A percentile compares a stretch with the other conserved stretches of the same genome.
phyloP scores from a whole-genome alignment of 805 yeast species.

The Brettanomyces anomalus region DNA sequence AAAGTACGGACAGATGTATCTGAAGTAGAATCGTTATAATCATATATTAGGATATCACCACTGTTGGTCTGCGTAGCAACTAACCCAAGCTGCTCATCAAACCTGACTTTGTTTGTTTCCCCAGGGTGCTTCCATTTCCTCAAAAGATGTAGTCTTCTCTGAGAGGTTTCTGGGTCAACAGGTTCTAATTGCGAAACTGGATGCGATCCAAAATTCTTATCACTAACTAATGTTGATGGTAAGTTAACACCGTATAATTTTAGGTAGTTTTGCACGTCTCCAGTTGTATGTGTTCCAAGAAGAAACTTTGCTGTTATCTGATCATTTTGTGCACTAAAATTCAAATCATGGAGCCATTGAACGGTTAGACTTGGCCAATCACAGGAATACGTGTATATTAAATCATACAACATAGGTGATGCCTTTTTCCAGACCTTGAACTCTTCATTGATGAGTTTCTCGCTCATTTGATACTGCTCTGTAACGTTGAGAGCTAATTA shows the following conservation, averaged over 20 bases:
- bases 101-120: slow-evolving; percentile 55
- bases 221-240: slow-evolving; percentile 42
- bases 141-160: slow-evolving; percentile 27
- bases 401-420: slow-evolving; percentile 68
- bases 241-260: slow-evolving; percentile 35
- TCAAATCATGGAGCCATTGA: slow-evolving; percentile 51
- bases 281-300: slow-evolving; percentile 38
- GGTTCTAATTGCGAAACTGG: slow-evolving; percentile 11
- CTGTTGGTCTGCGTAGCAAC: slow-evolving; percentile 47
- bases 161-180: slow-evolving; percentile 22
- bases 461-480: slow-evolving; percentile 40
- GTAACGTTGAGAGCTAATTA: slow-evolving; percentile 15
- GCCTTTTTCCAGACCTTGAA: slow-evolving; percentile 80
- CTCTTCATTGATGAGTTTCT: slow-evolving; percentile 66
- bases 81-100: slow-evolving; percentile 38
- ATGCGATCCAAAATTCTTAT: slow-evolving; percentile 4
- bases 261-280: slow-evolving; percentile 33
- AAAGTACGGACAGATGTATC: slow-evolving; percentile 22
- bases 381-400: slow-evolving; percentile 58
- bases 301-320: slow-evolving; percentile 25
- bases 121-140: slow-evolving; percentile 54
- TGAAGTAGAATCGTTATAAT: slow-evolving; percentile 16
- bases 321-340: slow-evolving; percentile 5
- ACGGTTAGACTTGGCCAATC: slow-evolving; percentile 67
- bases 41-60: slow-evolving; percentile 42